phyloP scores from a whole-genome alignment of 169 alveolate species.

The Nephromyces sp. region DNA sequence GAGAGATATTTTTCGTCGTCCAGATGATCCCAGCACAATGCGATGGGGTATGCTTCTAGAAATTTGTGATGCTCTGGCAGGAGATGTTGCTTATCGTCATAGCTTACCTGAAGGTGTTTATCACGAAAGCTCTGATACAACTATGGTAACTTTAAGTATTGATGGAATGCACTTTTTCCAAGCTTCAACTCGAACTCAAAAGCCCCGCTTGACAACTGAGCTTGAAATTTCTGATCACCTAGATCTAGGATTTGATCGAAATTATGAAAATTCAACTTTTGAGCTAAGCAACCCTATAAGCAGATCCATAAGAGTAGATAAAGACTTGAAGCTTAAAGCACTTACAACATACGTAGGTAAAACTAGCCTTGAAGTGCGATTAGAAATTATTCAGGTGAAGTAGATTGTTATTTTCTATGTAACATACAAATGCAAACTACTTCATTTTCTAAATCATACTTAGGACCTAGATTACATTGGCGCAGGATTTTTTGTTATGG shows the following conservation, averaged over 20 bases:
- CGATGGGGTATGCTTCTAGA: conserved; percentile 35
- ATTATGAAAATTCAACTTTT: not conserved
- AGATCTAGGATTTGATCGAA: not conserved
- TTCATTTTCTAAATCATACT: not conserved
- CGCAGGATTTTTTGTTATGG: conserved; percentile 24
- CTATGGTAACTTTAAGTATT: conserved; percentile 19
- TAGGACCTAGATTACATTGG: conserved; percentile 9
- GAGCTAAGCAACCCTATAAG: not conserved
- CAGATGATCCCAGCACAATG: conserved; percentile 1
- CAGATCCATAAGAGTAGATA: conserved; percentile 2
- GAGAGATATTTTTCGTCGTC: conserved; percentile 21
- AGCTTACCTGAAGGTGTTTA: not conserved
- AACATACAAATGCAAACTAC: not conserved
- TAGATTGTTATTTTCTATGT: not conserved
- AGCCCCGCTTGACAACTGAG: not conserved
- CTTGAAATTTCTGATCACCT: not conserved
- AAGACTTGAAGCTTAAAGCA: conserved; percentile 14
- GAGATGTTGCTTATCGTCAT: conserved; percentile 20
- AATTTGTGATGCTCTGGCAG: conserved; percentile 27
- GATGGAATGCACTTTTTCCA: conserved; percentile 11
- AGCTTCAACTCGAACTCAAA: not conserved
- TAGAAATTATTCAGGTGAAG: conserved; percentile 18
- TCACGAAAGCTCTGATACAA: not conserved
- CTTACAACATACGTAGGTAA: conserved; percentile 15
- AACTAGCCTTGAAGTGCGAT: not conserved